A percentile compares a stretch with the other conserved stretches of the same genome.
Conservation (phyloP, 306 rosid genomes). For the Begonia masoniana region DNA sequence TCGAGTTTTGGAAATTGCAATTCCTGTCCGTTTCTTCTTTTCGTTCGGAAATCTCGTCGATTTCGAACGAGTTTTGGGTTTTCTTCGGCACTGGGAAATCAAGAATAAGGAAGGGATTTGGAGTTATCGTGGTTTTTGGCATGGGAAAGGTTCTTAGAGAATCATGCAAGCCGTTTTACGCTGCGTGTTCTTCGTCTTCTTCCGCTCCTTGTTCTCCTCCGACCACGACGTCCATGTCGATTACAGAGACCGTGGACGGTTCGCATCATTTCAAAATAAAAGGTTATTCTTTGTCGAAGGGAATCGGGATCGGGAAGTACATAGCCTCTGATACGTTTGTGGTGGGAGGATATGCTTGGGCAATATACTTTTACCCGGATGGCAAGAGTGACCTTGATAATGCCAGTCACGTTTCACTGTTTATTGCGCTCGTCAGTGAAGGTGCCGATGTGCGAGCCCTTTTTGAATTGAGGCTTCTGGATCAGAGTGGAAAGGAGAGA, state of each 20-base stretch:
- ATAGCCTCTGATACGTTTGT: conserved; percentile 57
- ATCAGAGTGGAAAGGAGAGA: conserved; percentile 85
- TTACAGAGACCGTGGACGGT: conserved; percentile 60
- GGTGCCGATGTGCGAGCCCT: conserved; percentile 83
- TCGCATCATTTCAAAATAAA: conserved; percentile 74
- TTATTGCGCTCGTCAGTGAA: conserved; percentile 82
- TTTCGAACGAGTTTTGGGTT: too few relatives aligned
- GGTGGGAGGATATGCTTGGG: conserved; percentile 88
- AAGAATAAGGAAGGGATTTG: too few relatives aligned
- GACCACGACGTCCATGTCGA: conserved; percentile 49
- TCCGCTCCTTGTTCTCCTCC: conserved; percentile 25
- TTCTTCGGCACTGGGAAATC: too few relatives aligned
- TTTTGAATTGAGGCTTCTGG: conserved; percentile 78
- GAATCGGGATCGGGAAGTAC: conserved; percentile 75
- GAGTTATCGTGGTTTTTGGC: conserved; percentile 1
- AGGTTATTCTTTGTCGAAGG: conserved; percentile 58
- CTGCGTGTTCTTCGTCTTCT: conserved; percentile 20
- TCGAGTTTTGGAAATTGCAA: too few relatives aligned
- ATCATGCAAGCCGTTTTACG: conserved; percentile 33
- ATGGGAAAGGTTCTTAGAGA: conserved; percentile 68
- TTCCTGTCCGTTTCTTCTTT: too few relatives aligned
- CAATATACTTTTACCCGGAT: conserved; percentile 80
- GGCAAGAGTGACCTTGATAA: conserved; percentile 83
- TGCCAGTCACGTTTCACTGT: conserved; percentile 66
- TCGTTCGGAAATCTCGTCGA: too few relatives aligned